A percentile compares a stretch with the other conserved stretches of the same genome.
phyloP scores from a whole-genome alignment of 1,284 basidiomycete species.

The Puccinia coronata region DNA sequence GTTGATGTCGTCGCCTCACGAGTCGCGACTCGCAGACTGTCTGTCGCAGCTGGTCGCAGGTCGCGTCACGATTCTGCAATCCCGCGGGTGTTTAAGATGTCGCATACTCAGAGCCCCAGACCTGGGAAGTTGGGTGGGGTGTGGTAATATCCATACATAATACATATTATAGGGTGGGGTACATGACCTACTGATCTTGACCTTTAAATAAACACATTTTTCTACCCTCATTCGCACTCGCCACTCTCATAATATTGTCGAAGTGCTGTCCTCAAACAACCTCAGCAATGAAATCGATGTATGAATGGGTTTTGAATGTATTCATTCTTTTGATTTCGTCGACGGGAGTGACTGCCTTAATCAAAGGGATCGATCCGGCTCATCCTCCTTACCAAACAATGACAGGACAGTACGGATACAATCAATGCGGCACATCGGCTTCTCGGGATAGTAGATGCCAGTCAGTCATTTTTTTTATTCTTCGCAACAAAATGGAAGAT shows the following conservation, averaged over 20 bases:
- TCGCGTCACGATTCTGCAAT: background rate
- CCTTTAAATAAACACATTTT: too few species aligned
- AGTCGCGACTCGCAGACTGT: too few species aligned
- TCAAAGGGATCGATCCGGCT: slow-evolving; percentile 30
- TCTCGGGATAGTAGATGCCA: slow-evolving; percentile 43
- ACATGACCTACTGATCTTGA: too few species aligned
- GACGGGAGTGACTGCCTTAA: background rate
- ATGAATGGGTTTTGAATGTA: background rate
- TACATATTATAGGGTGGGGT: too few species aligned
- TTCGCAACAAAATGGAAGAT: background rate
- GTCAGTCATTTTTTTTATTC: background rate
- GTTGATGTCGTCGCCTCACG: too few species aligned
- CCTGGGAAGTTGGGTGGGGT: too few species aligned
- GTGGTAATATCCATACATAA: too few species aligned
- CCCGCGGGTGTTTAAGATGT: background rate
- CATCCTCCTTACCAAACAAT: slow-evolving; percentile 32
- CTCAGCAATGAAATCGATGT: background rate
- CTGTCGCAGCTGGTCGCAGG: too few species aligned
- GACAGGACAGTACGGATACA: slow-evolving; percentile 35
- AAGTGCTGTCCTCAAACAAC: background rate
- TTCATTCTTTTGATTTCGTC: background rate
- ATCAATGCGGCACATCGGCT: slow-evolving; percentile 27
- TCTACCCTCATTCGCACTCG: too few species aligned
- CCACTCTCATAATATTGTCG: background rate
- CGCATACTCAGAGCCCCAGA: too few species aligned